Evolutionary conservation across 2,329 filamentous ascomycete species (phyloP).

Genomic region (Hypoxylon sp.): DNA sequence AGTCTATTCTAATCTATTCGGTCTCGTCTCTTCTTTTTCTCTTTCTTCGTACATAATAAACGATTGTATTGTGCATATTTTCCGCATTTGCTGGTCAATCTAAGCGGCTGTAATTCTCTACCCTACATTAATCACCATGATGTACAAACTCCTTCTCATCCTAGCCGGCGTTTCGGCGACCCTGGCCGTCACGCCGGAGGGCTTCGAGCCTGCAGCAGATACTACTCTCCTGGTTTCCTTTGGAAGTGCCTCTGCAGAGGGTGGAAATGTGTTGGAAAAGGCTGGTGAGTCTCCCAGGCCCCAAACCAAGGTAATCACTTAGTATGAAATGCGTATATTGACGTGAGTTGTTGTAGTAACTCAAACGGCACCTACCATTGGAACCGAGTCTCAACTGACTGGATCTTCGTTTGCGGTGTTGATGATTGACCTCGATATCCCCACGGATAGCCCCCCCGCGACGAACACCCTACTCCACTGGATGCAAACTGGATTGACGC

Average conservation of each 20-base stretch:
- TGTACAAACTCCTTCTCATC: conserved; percentile 49
- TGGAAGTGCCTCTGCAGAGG: conserved; percentile 52
- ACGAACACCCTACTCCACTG: conserved; percentile 58
- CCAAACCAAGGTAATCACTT: too few relatives aligned
- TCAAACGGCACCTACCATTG: conserved; percentile 52
- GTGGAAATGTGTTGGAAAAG: conserved; percentile 55
- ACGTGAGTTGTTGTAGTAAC: conserved; percentile 45
- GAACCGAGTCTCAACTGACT: conserved; percentile 53
- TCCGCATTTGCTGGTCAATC: conserved; percentile 41
- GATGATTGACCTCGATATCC: conserved; percentile 62
- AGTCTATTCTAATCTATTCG: conserved; percentile 1
- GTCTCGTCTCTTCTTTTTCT: conserved; percentile 17
- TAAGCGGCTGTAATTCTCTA: conserved; percentile 22
- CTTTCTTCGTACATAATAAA: conserved; percentile 14
- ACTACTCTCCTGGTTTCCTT: conserved; percentile 57
- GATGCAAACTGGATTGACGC: conserved; percentile 56
- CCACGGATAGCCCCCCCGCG: conserved; percentile 53
- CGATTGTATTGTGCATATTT: conserved; percentile 1
- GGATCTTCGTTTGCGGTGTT: conserved; percentile 57
- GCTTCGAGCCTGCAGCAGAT: conserved; percentile 55
- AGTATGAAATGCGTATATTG: conserved; percentile 16
- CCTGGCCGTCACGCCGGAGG: conserved; percentile 56
- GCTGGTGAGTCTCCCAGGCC: conserved; percentile 47
- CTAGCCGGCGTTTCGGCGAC: conserved; percentile 52
- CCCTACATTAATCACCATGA: conserved; percentile 46